Conservation (phyloP, 257 asterid genomes). For the Fraxinus excelsior region DNA sequence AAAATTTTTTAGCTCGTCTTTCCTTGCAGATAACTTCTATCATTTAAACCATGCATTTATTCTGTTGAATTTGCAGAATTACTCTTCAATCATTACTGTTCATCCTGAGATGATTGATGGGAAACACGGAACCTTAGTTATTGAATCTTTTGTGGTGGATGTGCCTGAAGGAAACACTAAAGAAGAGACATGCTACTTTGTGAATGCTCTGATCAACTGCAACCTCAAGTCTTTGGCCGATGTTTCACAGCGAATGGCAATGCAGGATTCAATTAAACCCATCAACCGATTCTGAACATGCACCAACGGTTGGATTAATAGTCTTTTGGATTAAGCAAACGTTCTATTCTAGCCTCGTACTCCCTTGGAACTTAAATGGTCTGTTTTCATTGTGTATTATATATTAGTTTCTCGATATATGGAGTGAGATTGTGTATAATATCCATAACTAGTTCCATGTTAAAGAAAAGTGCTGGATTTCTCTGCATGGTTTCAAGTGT, state of each 20-base stretch:
- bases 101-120: constrained; percentile 66
- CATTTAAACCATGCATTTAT: background rate
- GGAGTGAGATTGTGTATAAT: background rate
- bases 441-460: background rate
- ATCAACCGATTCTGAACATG: background rate
- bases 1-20: too few species aligned
- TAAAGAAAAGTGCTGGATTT: constrained; percentile 2
- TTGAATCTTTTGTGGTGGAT: constrained; percentile 78
- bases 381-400: background rate
- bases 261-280: constrained; percentile 35
- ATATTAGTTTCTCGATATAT: background rate
- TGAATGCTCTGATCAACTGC: constrained; percentile 71
- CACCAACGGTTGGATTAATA: background rate
- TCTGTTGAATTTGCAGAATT: constrained; percentile 53
- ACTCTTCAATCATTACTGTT: constrained; percentile 70
- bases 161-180: constrained; percentile 78
- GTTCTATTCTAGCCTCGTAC: background rate
- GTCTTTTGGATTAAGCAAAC: background rate
- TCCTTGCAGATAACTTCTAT: background rate
- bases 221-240: constrained; percentile 83
- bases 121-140: constrained; percentile 56
- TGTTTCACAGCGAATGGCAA: constrained; percentile 76
- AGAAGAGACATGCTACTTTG: constrained; percentile 87
- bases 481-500: constrained; percentile 1
- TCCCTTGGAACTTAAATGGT: background rate